These are phyloP conservation scores for Ascochyta lentis DNA, from an alignment of 2,329 filamentous ascomycete species.

Conservation along the genomic window DNA sequence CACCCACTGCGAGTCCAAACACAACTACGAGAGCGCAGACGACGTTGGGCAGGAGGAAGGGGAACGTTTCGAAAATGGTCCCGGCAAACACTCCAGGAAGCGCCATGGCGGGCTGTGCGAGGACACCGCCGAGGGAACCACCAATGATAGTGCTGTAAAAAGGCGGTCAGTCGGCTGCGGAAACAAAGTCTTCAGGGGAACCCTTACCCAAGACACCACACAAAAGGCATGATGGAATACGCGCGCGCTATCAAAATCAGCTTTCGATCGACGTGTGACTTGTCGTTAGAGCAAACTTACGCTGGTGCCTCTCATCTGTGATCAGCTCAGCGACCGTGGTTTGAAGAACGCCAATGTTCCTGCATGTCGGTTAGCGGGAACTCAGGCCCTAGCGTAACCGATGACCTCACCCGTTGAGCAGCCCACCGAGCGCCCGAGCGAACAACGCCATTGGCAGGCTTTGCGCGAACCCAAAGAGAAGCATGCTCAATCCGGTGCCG, in stretches of 20 bases:
- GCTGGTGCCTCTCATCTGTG: slow-evolving; percentile 90
- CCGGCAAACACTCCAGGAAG: slow-evolving; percentile 78
- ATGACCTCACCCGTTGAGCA: slow-evolving; percentile 82
- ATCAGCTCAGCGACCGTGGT: slow-evolving; percentile 95
- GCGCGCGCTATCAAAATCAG: slow-evolving; percentile 71
- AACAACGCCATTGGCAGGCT: slow-evolving; percentile 83
- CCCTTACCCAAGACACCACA: slow-evolving; percentile 88
- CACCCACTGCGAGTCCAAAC: slow-evolving; percentile 76
- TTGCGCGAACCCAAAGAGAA: slow-evolving; percentile 88
- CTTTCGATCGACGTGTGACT: slow-evolving; percentile 12
- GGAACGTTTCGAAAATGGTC: slow-evolving; percentile 83
- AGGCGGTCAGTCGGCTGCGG: slow-evolving; percentile 33
- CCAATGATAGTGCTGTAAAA: slow-evolving; percentile 80
- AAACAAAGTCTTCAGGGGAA: slow-evolving; percentile 18
- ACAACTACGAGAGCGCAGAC: slow-evolving; percentile 82
- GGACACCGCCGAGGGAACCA: slow-evolving; percentile 85
- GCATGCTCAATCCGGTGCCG: slow-evolving; percentile 90
- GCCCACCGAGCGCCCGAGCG: slow-evolving; percentile 85
- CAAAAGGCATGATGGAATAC: slow-evolving; percentile 96
- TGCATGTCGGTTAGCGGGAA: slow-evolving; percentile 51
- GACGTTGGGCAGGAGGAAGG: slow-evolving; percentile 91
- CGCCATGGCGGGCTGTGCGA: slow-evolving; percentile 84
- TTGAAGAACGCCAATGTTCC: slow-evolving; percentile 93
- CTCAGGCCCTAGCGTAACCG: slow-evolving; percentile 30
- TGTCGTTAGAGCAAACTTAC: slow-evolving; percentile 57